Conservation (phyloP, 2,329 filamentous ascomycete genomes). For the Akanthomyces lecanii region DNA sequence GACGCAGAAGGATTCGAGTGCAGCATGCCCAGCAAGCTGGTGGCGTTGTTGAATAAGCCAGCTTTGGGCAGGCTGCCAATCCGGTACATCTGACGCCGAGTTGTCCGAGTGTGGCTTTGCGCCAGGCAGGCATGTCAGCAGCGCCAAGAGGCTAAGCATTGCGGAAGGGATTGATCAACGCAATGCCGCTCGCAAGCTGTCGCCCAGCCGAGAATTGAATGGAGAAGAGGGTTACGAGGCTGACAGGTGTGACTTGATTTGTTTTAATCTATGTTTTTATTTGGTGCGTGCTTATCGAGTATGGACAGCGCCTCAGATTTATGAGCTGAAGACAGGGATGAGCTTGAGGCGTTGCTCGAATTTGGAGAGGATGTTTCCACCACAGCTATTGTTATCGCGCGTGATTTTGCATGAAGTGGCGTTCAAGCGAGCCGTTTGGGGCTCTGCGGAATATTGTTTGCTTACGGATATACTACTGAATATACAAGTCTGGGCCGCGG, state of each 20-base stretch:
- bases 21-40: neutral
- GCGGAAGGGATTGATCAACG: neutral
- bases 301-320: neutral
- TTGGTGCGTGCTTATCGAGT: neutral
- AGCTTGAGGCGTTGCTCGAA: neutral
- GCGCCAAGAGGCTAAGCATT: constrained; percentile 9
- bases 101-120: neutral
- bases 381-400: neutral
- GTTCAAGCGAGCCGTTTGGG: neutral
- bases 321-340: neutral
- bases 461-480: neutral
- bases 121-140: constrained; percentile 7
- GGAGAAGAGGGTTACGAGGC: neutral
- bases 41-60: constrained; percentile 3
- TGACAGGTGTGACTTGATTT: neutral
- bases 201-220: neutral
- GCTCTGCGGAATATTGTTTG: neutral
- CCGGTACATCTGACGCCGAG: neutral
- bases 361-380: neutral
- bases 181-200: neutral
- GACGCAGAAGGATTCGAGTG: neutral
- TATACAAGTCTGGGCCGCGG: neutral
- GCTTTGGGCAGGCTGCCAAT: neutral
- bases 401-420: neutral
- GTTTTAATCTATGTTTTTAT: neutral